These are phyloP conservation scores for Talaromyces verruculosus DNA, from an alignment of 2,329 filamentous ascomycete species.

Conservation along the genomic window DNA sequence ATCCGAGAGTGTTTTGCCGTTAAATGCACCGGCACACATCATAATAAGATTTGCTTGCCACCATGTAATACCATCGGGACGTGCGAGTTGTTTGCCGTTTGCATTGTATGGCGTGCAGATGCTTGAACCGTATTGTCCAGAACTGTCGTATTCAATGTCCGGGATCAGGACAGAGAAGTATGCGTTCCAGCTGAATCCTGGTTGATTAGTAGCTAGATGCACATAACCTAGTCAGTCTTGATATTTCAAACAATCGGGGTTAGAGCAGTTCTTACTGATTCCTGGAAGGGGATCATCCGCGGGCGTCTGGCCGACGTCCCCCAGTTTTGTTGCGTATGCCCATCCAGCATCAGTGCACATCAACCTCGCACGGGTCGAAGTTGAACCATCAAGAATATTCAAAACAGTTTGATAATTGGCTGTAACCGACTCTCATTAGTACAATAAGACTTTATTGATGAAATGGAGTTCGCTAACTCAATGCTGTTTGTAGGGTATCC, in stretches of 20 bases:
- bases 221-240: not conserved
- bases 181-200: not conserved
- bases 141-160: not conserved
- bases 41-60: conserved; percentile 7
- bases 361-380: conserved; percentile 1
- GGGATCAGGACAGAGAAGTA: conserved; percentile 1
- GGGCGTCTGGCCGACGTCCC: not conserved
- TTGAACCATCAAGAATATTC: not conserved
- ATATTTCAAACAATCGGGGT: not conserved
- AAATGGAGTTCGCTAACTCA: not conserved
- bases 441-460: too few relatives aligned
- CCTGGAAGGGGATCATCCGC: not conserved
- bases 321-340: not conserved
- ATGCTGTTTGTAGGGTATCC: not conserved
- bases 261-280: not conserved
- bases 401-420: not conserved
- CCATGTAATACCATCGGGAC: conserved; percentile 2
- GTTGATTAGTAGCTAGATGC: not conserved
- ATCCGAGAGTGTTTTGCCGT: not conserved
- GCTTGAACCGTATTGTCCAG: not conserved
- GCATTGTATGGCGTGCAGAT: conserved; percentile 1
- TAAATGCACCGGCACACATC: not conserved
- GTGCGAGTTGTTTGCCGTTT: not conserved
- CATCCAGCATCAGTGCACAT: conserved; percentile 4
- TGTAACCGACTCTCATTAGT: not conserved